Evolutionary conservation across 768 basidiomycete genomes (phyloP).

Genomic region (Lenzites betulinus): DNA sequence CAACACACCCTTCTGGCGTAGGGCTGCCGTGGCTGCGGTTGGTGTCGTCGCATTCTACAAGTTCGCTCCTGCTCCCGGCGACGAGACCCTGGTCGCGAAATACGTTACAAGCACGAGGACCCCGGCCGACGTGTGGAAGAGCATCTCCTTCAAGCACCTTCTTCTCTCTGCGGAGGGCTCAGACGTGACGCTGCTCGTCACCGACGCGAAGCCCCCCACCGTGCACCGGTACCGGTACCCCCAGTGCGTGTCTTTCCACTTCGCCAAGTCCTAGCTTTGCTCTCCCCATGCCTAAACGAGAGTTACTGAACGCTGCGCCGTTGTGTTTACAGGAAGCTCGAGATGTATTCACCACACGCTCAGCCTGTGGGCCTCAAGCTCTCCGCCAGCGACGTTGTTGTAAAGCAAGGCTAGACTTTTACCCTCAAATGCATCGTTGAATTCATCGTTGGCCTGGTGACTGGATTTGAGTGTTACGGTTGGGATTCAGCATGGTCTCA

Average conservation of each 20-base stretch:
- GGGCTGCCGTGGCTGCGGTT: slow-evolving; percentile 53
- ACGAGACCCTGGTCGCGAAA: slow-evolving; percentile 65
- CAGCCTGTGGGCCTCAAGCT: slow-evolving; percentile 54
- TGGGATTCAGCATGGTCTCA: too few species aligned
- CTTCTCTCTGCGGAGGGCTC: slow-evolving; percentile 45
- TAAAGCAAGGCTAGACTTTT: slow-evolving; percentile 34
- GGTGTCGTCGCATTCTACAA: slow-evolving; percentile 62
- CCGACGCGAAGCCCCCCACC: slow-evolving; percentile 44
- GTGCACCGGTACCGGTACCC: slow-evolving; percentile 71
- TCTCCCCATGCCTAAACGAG: not conserved
- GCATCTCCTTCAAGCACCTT: slow-evolving; percentile 59
- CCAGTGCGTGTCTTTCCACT: slow-evolving; percentile 55
- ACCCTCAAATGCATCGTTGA: slow-evolving; percentile 3
- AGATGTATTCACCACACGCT: slow-evolving; percentile 61
- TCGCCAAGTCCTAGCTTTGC: not conserved
- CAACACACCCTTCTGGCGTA: slow-evolving; percentile 66
- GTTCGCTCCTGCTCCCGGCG: slow-evolving; percentile 60
- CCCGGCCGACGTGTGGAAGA: slow-evolving; percentile 55
- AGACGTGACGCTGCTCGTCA: slow-evolving; percentile 44
- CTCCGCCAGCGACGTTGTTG: slow-evolving; percentile 37
- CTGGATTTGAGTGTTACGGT: not conserved
- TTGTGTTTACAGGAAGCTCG: slow-evolving; percentile 47
- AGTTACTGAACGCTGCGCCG: too few species aligned
- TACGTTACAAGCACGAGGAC: slow-evolving; percentile 63
- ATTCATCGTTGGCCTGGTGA: not conserved